Evolutionary conservation across 495 filamentous ascomycete genomes (phyloP).

Genomic region (Lophiostoma macrostomum): DNA sequence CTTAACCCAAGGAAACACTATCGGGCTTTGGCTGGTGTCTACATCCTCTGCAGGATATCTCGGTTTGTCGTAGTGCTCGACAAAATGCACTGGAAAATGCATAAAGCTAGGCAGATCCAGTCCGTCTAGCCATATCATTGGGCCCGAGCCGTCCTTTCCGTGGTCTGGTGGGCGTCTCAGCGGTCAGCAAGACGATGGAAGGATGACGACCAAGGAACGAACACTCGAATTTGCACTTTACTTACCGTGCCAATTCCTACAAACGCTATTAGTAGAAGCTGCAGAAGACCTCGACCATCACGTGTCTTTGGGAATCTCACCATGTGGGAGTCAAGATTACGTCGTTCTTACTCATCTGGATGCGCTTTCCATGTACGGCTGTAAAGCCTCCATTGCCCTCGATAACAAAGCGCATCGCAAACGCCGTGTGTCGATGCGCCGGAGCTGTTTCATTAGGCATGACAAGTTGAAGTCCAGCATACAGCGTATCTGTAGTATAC

Average conservation of each 20-base stretch:
- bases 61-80: slow-evolving; percentile 43
- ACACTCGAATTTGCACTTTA: too few relatives aligned
- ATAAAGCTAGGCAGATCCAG: slow-evolving; percentile 47
- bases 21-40: slow-evolving; percentile 38
- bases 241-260: slow-evolving; percentile 53
- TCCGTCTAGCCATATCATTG: slow-evolving; percentile 54
- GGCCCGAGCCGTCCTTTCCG: slow-evolving; percentile 49
- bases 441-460: slow-evolving; percentile 50
- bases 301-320: too few relatives aligned
- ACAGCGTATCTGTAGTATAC: slow-evolving; percentile 53
- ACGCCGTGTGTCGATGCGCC: slow-evolving; percentile 51
- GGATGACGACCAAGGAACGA: too few relatives aligned
- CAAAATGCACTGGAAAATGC: slow-evolving; percentile 51
- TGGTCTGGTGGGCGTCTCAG: too few relatives aligned
- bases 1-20: slow-evolving; percentile 45
- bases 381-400: slow-evolving; percentile 51
- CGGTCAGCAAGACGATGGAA: too few relatives aligned
- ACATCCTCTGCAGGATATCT: slow-evolving; percentile 47
- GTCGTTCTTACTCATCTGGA: slow-evolving; percentile 49
- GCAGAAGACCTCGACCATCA: too few relatives aligned
- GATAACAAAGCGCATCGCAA: slow-evolving; percentile 53
- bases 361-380: slow-evolving; percentile 47
- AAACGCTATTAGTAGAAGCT: too few relatives aligned
- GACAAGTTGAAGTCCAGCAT: slow-evolving; percentile 51
- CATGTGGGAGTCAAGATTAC: slow-evolving; percentile 53